Evolutionary conservation across 345 rosid species (phyloP), one percentile per base, ranked within the genome.

Genomic region (Camelina sativa): DNA sequence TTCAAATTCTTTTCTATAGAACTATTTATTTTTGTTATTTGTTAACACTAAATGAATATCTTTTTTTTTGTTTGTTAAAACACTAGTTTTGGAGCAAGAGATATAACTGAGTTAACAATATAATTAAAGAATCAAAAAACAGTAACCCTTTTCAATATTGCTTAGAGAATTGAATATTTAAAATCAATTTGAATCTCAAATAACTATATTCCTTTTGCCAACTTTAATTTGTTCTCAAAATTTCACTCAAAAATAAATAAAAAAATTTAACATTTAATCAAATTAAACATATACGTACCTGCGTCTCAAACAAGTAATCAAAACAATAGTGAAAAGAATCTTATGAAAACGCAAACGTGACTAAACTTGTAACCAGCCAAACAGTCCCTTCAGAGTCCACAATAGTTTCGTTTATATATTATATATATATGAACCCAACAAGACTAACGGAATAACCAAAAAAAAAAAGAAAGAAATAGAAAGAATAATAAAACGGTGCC

Each of bases 341-440:
- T 51, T 51, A 12, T 43, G 30, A 52, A 68, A 75, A 76, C 62
- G 69, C 79, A 68, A 76, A 76, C 69, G 74, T 52, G 47, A 4
- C 37, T 3, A 2, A 58, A 38, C n/a, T 43, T 43, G 2, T 43
- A 43, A 5, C 10, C 11, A 75, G 7, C 67, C 79, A 75, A 74
- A 66, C 78, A 74, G 47, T 12, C 38, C 72, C 52, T 46, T 32
- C n/a, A 30, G 25, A 52, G 8, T 22, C 55, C 8, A 40, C 46
- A 56, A 17, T 56, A 35, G 17, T 53, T 72, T 11, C 53, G 2
- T 63, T 17, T 54, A 30, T 32, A 19, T 20, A 64, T 8, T 4
- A 8, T 37, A 2, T 2, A 19, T 34, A 2, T 2, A 30, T 34
- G 50, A 54, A 50, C 38, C 75, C 13, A 72, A 34, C 30, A 28